Evolutionary conservation across 768 basidiomycete species (phyloP), one percentile per base, ranked within the genome.

Genomic region (Kwoniella newhampshirensis): DNA sequence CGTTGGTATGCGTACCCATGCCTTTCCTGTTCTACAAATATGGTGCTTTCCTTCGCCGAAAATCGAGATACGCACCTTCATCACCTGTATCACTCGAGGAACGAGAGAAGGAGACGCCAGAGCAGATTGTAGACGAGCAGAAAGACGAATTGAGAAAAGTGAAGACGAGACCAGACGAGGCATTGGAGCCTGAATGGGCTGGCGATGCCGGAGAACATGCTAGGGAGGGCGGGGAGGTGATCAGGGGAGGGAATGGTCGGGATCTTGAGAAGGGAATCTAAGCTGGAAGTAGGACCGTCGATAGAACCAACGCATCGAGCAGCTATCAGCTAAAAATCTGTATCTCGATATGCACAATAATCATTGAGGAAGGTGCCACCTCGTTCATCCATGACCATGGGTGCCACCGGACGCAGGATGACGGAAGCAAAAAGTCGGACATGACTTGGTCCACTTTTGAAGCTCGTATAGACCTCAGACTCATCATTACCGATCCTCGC

Each of bases 21-120:
- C 86, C 86, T 0, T 85, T 86, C 78, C 66, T 86, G 27, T 87
- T 87, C 78, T 85, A 83, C 74, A 81, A 80, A 51, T 87, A 82
- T 68, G 86, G 87, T 0, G 68, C 82, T 0, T 66, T 68, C 35
- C 81, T 87, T 42, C 78, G 86, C 15, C 42, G 50, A 9, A 45
- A 57, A 26, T 66, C 64, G 1, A 17, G 54, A 20, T 66, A 62
- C 45, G 60, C 60, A 2, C 64, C 64, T 7, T 51, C 58, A 7
- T 18, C n/a, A 7, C 47, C 46, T 5, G 25, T 41, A 8, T 35
- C 36, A 11, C 26, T 18, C 2, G 55, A 49, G 5, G 40, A 49
- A 20, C 18, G 39, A 13, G 35, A 23, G 2, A 18, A 28, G 4
- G 47, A 43, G 11, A 50, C 40, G 11, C 27, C 45, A 7, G 36